Conservation (phyloP, 495 filamentous ascomycete species). For the Aspergillus cavernicola region DNA sequence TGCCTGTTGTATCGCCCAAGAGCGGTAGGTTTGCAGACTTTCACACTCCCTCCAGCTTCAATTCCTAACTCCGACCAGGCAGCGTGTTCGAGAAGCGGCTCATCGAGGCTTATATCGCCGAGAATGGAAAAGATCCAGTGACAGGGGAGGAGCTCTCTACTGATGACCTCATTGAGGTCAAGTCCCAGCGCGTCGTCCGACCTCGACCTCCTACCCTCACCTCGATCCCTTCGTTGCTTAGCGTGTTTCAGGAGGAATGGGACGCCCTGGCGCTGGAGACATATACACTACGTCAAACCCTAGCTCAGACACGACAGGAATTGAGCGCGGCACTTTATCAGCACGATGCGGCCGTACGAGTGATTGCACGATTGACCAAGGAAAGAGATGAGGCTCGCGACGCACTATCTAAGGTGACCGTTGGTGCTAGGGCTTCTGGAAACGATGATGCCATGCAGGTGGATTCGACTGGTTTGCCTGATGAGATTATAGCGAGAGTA, state of each 20-base stretch:
- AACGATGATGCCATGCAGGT: slow-evolving; percentile 85
- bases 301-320: slow-evolving; percentile 88
- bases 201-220: slow-evolving; percentile 93
- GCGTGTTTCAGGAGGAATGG: slow-evolving; percentile 98
- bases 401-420: slow-evolving; percentile 80
- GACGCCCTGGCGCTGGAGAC: slow-evolving; percentile 88
- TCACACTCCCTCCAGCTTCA: slow-evolving; percentile 16
- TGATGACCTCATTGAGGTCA: slow-evolving; percentile 85
- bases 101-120: slow-evolving; percentile 89
- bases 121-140: slow-evolving; percentile 91
- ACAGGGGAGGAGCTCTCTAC: slow-evolving; percentile 82
- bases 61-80: slow-evolving; percentile 49
- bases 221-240: slow-evolving; percentile 92
- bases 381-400: slow-evolving; percentile 92
- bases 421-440: slow-evolving; percentile 54
- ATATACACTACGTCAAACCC: slow-evolving; percentile 81
- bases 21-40: slow-evolving; percentile 60
- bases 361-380: slow-evolving; percentile 81
- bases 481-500: slow-evolving; percentile 67
- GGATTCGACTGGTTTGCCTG: slow-evolving; percentile 69
- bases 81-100: slow-evolving; percentile 91
- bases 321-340: slow-evolving; percentile 91
- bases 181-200: slow-evolving; percentile 73
- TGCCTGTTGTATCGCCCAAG: slow-evolving; percentile 91
- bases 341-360: slow-evolving; percentile 89